These are phyloP conservation scores for Penstemon newberryi DNA, from an alignment of 257 asterid genomes.

Conservation along the genomic window DNA sequence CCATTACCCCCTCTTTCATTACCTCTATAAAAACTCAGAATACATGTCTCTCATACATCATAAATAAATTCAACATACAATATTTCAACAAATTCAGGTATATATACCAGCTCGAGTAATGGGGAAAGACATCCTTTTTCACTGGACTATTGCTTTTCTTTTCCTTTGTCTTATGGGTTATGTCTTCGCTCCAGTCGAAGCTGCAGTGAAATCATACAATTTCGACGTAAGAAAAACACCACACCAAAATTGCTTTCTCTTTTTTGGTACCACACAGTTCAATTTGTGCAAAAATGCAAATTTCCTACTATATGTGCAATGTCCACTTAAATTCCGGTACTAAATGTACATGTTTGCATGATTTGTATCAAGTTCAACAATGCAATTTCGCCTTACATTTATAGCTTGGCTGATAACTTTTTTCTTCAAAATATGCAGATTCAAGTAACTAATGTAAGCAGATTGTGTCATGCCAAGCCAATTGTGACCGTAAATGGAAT, in stretches of 20 bases:
- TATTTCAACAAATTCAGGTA: background rate
- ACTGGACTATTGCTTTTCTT: constrained; percentile 4
- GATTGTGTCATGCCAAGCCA: constrained; percentile 54
- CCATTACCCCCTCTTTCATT: constrained; percentile 24
- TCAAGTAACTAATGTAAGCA: constrained; percentile 45
- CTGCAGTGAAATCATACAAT: constrained; percentile 43
- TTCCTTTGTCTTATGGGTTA: constrained; percentile 26
- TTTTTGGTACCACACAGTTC: background rate
- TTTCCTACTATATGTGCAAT: no score
- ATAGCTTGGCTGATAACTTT: background rate
- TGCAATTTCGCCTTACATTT: background rate
- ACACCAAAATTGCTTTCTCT: background rate
- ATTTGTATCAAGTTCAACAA: no score
- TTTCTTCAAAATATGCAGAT: constrained; percentile 30
- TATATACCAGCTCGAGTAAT: constrained; percentile 10
- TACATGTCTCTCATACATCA: background rate
- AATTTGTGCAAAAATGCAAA: no score
- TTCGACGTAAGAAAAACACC: constrained; percentile 30
- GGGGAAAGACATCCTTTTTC: constrained; percentile 18
- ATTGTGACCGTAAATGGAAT: constrained; percentile 56
- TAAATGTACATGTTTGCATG: no score
- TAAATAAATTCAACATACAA: background rate
- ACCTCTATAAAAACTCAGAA: constrained; percentile 27
- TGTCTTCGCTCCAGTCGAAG: constrained; percentile 28
- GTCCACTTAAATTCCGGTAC: no score